Conservation (phyloP, 2,329 filamentous ascomycete species). For the Rutstroemia sp. region DNA sequence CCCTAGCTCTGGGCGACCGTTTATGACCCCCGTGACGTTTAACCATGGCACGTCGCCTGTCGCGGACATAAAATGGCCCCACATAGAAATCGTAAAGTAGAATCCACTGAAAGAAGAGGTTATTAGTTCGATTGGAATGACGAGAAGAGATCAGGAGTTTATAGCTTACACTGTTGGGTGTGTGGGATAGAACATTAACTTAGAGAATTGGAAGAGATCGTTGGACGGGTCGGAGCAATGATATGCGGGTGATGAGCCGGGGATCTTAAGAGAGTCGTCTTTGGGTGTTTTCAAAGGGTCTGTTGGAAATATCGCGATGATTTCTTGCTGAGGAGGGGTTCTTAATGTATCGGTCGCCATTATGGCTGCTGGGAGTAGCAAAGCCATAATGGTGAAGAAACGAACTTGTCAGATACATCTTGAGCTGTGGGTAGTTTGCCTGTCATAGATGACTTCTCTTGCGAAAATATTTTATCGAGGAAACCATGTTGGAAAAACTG, state of each 20-base stretch:
- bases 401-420: background rate
- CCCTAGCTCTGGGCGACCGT: background rate
- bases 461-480: background rate
- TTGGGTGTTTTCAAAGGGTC: background rate
- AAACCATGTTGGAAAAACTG: background rate
- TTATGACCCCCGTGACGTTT: background rate
- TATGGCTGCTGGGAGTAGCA: background rate
- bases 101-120: background rate
- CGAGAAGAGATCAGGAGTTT: background rate
- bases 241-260: background rate
- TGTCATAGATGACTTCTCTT: background rate
- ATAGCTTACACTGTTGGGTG: background rate
- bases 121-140: background rate
- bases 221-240: background rate
- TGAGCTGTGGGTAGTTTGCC: background rate
- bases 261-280: background rate
- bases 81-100: background rate
- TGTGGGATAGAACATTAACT: background rate
- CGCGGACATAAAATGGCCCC: background rate
- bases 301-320: background rate
- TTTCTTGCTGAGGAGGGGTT: background rate
- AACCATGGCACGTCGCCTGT: background rate
- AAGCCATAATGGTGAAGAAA: background rate
- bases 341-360: background rate
- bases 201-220: background rate